These are phyloP conservation scores for Pythium coloratum DNA, from an alignment of 352 stramenopile species.

Conservation along the genomic window DNA sequence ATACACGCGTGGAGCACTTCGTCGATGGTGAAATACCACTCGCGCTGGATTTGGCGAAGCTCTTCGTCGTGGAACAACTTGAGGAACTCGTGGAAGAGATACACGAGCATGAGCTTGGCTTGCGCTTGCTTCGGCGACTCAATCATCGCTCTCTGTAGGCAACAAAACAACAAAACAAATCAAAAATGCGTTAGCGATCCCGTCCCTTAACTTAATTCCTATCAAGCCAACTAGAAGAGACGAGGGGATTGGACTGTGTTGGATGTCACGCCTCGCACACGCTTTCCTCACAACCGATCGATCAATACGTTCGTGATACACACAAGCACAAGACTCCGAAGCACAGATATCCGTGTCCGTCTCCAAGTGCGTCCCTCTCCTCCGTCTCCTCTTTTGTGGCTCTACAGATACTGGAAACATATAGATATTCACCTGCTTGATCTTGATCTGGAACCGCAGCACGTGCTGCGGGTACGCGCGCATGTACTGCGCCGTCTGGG, in stretches of 20 bases:
- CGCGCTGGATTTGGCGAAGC: constrained; percentile 56
- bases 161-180: constrained; percentile 16
- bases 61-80: constrained; percentile 72
- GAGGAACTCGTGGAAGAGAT: constrained; percentile 87
- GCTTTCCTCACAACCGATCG: neutral
- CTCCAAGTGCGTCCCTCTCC: neutral
- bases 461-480: constrained; percentile 67
- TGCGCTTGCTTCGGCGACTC: constrained; percentile 68
- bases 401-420: neutral
- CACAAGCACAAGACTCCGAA: neutral
- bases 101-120: constrained; percentile 85
- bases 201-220: neutral
- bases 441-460: constrained; percentile 84
- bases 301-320: neutral
- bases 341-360: neutral
- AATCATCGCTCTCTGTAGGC: constrained; percentile 46
- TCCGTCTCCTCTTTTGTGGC: neutral
- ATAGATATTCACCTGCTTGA: constrained; percentile 76
- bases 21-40: constrained; percentile 83
- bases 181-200: neutral
- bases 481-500: constrained; percentile 75
- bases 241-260: neutral
- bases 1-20: constrained; percentile 73
- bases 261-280: neutral
- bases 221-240: neutral